Base-by-base conservation (phyloP, 129 eudicot species). In the Flaveria trinervia region DNA sequence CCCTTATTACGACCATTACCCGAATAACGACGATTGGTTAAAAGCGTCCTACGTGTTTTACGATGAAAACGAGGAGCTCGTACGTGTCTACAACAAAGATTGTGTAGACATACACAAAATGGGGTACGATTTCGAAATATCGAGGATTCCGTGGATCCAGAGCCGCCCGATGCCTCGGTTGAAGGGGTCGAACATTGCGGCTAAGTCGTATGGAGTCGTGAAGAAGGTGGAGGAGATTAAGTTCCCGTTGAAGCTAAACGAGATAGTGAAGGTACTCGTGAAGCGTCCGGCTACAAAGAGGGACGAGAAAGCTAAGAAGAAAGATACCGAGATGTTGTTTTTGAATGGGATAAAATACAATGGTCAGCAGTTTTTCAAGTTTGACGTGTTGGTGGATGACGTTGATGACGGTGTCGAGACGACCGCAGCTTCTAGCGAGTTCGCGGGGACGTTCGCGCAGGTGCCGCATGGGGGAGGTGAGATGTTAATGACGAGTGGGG, bases 391-490 rank as follows among this genome's bases (percentile, higher is more conserved):
- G 11, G 54, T 85, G 28, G 62, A 88, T 71, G 82, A 71, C 50
- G 87, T 70, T 11, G 87, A 85, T 10, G 84, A 83, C 18, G 90
- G 77, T 25, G 14, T 51, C 0, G 57, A 51, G 60, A 66, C 74
- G 15, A 86, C 79, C 4, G 73, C 89, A 3, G 83, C 73, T 20
- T 79, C 56, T 13, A 74, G 90, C 2, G 92, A 87, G 88, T 85
- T 83, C n/a, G 92, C 88, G 0, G 92, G 96, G 11, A 71, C 86
- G 25, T 90, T 81, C 77, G 43, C 85, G 1, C 68, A 74, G 67
- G 44, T 90, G 69, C 90, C 87, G 2, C 85, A 77, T 2, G 74
- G 39, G 7, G 36, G 36, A 0, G 72, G 18, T 18, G 2, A 57
- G 4, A 72, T 71, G 44, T 12, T 45, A 5, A 57, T 70, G 66